A percentile compares a stretch with the other conserved stretches of the same genome.
Conservation (phyloP, 257 asterid species). For the Gynochthodes officinalis region DNA sequence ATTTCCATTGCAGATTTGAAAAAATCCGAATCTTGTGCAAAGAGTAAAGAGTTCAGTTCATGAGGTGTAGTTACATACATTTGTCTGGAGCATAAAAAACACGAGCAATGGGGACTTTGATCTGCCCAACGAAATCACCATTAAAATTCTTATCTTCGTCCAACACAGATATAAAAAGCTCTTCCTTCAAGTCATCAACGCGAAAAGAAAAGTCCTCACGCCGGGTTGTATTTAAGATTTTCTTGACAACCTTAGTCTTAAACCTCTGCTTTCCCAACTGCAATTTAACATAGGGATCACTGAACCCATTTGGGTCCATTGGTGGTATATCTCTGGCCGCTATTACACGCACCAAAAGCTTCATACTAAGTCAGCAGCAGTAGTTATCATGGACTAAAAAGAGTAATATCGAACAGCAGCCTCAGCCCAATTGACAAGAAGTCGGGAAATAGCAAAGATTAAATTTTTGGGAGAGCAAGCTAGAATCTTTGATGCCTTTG, state of each 20-base stretch:
- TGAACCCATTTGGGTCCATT: constrained; percentile 80
- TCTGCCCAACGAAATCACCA: constrained; percentile 85
- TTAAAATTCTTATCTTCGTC: constrained; percentile 93
- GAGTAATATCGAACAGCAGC: not conserved
- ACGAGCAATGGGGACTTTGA: constrained; percentile 55
- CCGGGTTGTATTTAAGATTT: constrained; percentile 88
- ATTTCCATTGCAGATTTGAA: constrained; percentile 49
- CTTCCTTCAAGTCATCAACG: constrained; percentile 84
- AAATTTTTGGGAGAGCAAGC: not conserved
- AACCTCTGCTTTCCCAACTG: constrained; percentile 80
- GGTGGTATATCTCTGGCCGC: constrained; percentile 82
- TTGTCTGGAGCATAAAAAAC: constrained; percentile 77
- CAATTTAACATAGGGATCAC: constrained; percentile 92
- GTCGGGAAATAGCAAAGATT: not conserved
- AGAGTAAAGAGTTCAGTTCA: constrained; percentile 66
- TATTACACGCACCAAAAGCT: constrained; percentile 88
- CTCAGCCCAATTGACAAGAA: not conserved
- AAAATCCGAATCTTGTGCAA: constrained; percentile 68
- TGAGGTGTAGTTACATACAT: constrained; percentile 53
- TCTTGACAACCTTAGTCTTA: constrained; percentile 79
- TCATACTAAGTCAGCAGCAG: constrained; percentile 34
- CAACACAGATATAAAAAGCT: constrained; percentile 66
- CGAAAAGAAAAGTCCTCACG: constrained; percentile 81
- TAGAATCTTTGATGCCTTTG: not conserved
- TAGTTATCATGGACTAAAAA: too few species aligned